Conservation (phyloP, 495 filamentous ascomycete species). For the Penicillium egyptiacum region DNA sequence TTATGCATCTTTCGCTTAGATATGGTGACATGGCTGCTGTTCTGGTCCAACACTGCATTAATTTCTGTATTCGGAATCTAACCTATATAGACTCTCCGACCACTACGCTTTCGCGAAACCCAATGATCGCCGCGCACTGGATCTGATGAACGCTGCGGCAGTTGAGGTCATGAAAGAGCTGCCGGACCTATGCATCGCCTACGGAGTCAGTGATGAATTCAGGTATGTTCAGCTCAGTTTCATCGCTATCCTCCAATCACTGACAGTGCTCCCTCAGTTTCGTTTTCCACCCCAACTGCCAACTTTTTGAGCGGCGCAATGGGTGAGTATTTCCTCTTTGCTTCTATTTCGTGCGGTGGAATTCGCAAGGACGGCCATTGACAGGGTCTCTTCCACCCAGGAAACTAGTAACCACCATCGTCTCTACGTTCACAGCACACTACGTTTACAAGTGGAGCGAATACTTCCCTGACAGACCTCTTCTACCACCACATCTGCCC, state of each 20-base stretch:
- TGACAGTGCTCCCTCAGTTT: slow-evolving; percentile 57
- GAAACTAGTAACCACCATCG: slow-evolving; percentile 86
- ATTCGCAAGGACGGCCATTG: not conserved
- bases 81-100: slow-evolving; percentile 60
- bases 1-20: not conserved
- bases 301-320: slow-evolving; percentile 81
- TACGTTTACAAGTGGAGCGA: slow-evolving; percentile 79
- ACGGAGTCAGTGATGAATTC: slow-evolving; percentile 92
- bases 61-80: slow-evolving; percentile 3
- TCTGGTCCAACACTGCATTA: not conserved
- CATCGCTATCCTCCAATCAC: not conserved
- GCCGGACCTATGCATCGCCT: slow-evolving; percentile 81
- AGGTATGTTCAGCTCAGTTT: slow-evolving; percentile 53
- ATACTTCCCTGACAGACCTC: slow-evolving; percentile 65
- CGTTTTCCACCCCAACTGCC: slow-evolving; percentile 76
- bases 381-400: slow-evolving; percentile 37
- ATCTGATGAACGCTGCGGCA: slow-evolving; percentile 94
- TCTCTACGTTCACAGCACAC: slow-evolving; percentile 89
- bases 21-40: not conserved
- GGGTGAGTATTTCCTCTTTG: slow-evolving; percentile 55
- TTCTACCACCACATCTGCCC: slow-evolving; percentile 70
- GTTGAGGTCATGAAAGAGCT: slow-evolving; percentile 78
- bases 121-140: slow-evolving; percentile 81
- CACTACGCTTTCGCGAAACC: slow-evolving; percentile 88
- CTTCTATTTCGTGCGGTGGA: not conserved